Evolutionary conservation across 495 filamentous ascomycete species (phyloP).

Genomic region (Bombardia bombarda): DNA sequence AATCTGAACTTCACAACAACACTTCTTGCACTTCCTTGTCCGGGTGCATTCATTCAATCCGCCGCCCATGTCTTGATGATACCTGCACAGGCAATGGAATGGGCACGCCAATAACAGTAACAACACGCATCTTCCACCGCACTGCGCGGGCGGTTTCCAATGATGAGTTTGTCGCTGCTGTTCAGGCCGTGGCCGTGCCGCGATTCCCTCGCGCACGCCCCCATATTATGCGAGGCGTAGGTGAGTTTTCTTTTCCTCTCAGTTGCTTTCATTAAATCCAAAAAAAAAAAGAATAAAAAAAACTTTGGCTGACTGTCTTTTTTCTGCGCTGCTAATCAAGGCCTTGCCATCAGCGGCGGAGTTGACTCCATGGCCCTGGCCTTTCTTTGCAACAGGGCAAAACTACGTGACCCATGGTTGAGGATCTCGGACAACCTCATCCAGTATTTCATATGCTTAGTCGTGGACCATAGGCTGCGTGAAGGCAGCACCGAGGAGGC

Average conservation of each 20-base stretch:
- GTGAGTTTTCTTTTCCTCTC: slow-evolving; percentile 14
- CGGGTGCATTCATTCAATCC: too few species aligned
- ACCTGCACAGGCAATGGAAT: slow-evolving; percentile 44
- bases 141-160: slow-evolving; percentile 38
- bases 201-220: slow-evolving; percentile 26
- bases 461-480: slow-evolving; percentile 75
- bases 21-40: too few species aligned
- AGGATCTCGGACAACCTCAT: slow-evolving; percentile 28
- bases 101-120: slow-evolving; percentile 31
- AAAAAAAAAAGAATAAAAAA: not conserved
- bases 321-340: too few species aligned
- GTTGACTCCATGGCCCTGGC: slow-evolving; percentile 95
- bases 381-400: slow-evolving; percentile 49
- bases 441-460: slow-evolving; percentile 49
- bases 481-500: slow-evolving; percentile 64
- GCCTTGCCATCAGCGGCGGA: slow-evolving; percentile 82
- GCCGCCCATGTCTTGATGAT: too few species aligned
- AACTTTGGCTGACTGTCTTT: not conserved
- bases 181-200: slow-evolving; percentile 42
- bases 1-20: too few species aligned
- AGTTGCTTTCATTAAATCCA: not conserved
- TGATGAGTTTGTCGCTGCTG: slow-evolving; percentile 44
- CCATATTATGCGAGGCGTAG: slow-evolving; percentile 19
- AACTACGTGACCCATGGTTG: slow-evolving; percentile 10
- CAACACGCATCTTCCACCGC: slow-evolving; percentile 31